phyloP scores from a whole-genome alignment of 2,329 filamentous ascomycete genomes.

The Fonsecaea erecta region DNA sequence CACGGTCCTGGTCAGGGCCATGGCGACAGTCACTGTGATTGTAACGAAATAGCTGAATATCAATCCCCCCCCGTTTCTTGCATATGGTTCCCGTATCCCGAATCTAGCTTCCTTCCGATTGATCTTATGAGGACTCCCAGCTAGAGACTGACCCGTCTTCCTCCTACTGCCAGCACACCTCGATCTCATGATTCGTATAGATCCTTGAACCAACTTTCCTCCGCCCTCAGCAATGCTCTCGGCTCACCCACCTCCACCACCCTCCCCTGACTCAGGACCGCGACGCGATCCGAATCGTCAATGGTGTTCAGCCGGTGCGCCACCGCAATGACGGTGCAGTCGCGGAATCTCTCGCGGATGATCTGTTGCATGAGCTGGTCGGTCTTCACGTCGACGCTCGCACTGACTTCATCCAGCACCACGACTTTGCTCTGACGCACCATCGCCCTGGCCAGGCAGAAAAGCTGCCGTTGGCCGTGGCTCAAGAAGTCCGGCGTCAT shows the following conservation, averaged over 20 bases:
- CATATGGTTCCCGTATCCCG: too few relatives aligned
- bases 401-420: conserved; percentile 50
- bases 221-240: conserved; percentile 40
- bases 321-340: conserved; percentile 64
- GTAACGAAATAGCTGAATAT: too few relatives aligned
- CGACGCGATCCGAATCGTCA: conserved; percentile 63
- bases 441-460: conserved; percentile 65
- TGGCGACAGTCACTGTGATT: too few relatives aligned
- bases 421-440: conserved; percentile 53
- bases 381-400: conserved; percentile 62
- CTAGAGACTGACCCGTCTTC: too few relatives aligned
- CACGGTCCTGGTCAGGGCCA: too few relatives aligned
- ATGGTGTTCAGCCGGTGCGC: conserved; percentile 65
- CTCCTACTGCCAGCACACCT: neutral
- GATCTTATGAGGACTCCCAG: too few relatives aligned
- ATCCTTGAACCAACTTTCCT: conserved; percentile 39
- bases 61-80: too few relatives aligned
- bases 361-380: conserved; percentile 63
- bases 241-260: conserved; percentile 36
- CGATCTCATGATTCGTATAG: conserved; percentile 24
- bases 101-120: too few relatives aligned
- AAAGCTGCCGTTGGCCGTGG: conserved; percentile 67
- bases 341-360: conserved; percentile 58
- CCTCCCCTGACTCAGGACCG: conserved; percentile 56
- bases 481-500: conserved; percentile 58